Base-by-base conservation (phyloP, 2,329 filamentous ascomycete species). In the Cladobotryum mycophilum region DNA sequence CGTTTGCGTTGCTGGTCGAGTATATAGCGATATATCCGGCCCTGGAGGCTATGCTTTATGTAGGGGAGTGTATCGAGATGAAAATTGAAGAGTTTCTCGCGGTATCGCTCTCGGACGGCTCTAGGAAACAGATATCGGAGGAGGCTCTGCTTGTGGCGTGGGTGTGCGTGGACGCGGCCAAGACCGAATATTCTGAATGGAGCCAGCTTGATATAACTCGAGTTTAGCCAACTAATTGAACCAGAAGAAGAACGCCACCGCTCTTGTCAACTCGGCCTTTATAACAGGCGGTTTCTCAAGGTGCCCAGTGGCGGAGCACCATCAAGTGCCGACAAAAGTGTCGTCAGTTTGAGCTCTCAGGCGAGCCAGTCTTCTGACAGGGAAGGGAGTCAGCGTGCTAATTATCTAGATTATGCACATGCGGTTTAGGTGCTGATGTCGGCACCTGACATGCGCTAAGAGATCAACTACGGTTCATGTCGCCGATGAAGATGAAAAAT, bases 1-100 rank as follows among this genome's bases (percentile, higher is more conserved):
- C 77, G 74, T 58, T 72, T 77, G 44, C 70, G 74, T 67, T 89
- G 84, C 46, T 80, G 79, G 58, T 76, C 75, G 55, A 91, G 72
- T 51, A 95, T 76, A 56, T 85, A 88, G 42, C 78, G 78, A 64
- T 93, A 95, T 56, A 96, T 82, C 50, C 83, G 81, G 36, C 84
- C 84, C 69, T 95, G 89, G 8, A 88, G 71, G 48, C 78, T 76
- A 64, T 85, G 81, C 61, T 85, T 87, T 60, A 88, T 78, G 46
- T 76, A 72, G 12, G 89, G 88, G 20, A 95, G 68, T 5, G 81
- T 88, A 60, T 90, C 82, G 76, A 89, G 80, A 55, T 82, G 87
- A 66, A 96, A 82, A 57, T 77, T 74, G 59, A 84, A 77, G 48
- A 93, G 74, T 54, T 78, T 80, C 53, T 83, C 79, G 64, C 81